Conservation (phyloP, 768 basidiomycete species). For the Dentipellis sp. region DNA sequence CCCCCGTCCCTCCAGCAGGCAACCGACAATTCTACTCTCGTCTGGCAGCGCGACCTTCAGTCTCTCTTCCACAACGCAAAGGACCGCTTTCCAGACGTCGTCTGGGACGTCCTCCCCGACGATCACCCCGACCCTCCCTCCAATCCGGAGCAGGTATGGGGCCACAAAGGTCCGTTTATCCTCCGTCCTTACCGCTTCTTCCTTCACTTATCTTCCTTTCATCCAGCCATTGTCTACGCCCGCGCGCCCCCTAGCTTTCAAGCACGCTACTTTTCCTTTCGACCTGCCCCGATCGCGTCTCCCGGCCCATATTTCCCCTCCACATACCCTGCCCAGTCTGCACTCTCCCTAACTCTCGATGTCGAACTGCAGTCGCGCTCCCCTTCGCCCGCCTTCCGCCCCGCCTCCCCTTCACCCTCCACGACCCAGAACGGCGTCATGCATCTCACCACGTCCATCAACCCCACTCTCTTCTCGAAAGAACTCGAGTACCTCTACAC, state of each 20-base stretch:
- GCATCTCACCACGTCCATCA: conserved; percentile 58
- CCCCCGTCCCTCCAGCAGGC: conserved; percentile 57
- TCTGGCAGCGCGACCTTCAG: conserved; percentile 79
- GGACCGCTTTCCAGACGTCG: conserved; percentile 91
- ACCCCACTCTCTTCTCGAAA: conserved; percentile 76
- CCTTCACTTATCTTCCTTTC: background rate
- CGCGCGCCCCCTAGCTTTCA: conserved; percentile 91
- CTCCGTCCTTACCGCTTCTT: background rate
- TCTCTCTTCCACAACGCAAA: conserved; percentile 74
- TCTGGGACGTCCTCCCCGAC: conserved; percentile 67
- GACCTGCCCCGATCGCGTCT: conserved; percentile 44
- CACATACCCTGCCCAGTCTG: conserved; percentile 45
- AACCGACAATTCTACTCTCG: conserved; percentile 51
- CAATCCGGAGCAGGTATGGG: conserved; percentile 60
- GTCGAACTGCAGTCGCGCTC: conserved; percentile 36
- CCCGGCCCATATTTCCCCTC: conserved; percentile 41
- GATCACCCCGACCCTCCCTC: conserved; percentile 31
- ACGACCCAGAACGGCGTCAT: conserved; percentile 36
- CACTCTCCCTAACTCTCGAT: conserved; percentile 45
- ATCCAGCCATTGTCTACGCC: conserved; percentile 83
- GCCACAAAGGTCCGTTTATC: conserved; percentile 75
- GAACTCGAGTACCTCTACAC: conserved; percentile 95
- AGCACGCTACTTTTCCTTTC: conserved; percentile 76
- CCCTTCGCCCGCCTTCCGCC: conserved; percentile 28
- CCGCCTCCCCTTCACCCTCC: conserved; percentile 28